Base-by-base conservation (phyloP, 2,329 filamentous ascomycete species). In the Fonsecaea multimorphosa region DNA sequence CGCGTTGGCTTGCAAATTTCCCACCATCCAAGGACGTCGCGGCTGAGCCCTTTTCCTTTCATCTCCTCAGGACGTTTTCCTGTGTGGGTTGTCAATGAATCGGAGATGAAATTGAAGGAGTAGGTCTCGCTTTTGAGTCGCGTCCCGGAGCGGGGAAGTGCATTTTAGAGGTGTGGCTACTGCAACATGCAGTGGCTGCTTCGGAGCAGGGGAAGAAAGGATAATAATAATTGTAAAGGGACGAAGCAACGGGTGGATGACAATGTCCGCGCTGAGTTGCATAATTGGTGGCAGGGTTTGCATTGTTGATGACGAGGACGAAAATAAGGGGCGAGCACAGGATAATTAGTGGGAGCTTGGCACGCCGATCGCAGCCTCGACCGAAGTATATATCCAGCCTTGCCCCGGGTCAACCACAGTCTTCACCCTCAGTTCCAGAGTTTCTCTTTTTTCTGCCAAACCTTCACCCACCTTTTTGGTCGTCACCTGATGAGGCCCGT, bases 371-470 rank as follows among this genome's bases (percentile, higher is more conserved):
- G 11, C 38, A 44, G n/a, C 38, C 19, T 49, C 11, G 22, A 19
- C 44, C 11, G 19, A 40, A 40, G 9, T 49, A 49, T 49, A 49
- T 49, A 49, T 49, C 8, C 44, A 49, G 44, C 44, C 19, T 49
- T 24, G 44, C 19, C 19, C 19, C 3, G 1, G 19, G 16, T 6
- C 7, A 49, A 22, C 44, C 19, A 24, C 4, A 14, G 19, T 27
- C 29, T 27, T 52, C 29, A 31, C 22, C 16, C 49, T 52, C 29
- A 6, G 22, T 27, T 52, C 49, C 49, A 31, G 9, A 52, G 4
- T 27, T 54, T 32, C 11, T 5, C 31, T 54, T 14, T 32, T 16
- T 40, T 31, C 2, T 3, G 38, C 38, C 38, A 16, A n/a, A 40
- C 38, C 38, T 40, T 40, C 38, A n/a, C 14, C 38, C n/a, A 40